Evolutionary conservation across 116 monocot species (phyloP), one percentile per base, ranked within the genome.

Genomic region (Papilionanthe hybrid): DNA sequence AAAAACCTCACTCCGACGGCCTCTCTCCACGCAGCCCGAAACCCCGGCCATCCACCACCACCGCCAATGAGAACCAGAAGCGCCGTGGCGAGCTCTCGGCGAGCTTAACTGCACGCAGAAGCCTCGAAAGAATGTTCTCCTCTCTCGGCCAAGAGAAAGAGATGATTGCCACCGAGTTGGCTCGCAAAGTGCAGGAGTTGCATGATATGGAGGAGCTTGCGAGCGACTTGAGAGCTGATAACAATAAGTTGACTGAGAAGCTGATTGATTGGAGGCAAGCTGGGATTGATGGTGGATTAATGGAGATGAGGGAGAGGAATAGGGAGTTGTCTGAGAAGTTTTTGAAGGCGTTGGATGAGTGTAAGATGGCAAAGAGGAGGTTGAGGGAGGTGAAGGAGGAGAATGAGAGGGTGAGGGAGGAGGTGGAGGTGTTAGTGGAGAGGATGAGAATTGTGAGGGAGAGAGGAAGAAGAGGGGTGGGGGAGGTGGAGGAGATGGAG

Each of bases 71-170:
- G 76, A 86, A 71, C 78, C 82, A 84, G 57, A 78, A 81, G 78
- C 86, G 84, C 5, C 73, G 84, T 10, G 80, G 87, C 25, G 86
- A 91, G 79, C 91, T 93, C 9, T 41, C 77, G 3, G 86, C 86
- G 13, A 78, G 42, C 79, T 27, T 82, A 60, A 84, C 86, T 5
- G 89, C 91, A 5, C 79, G 87, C 11, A 89, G 86, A 72, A 86
- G 83, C 80, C 84, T 91, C 6, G 91, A 93, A 76, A 84, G 30
- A 67, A 88, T 91, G 89, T 89, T 91, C 79, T 81, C 83, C 28
- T 79, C 85, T 72, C 55, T 91, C 0, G 84, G 84, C 17, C 85
- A 77, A 81, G 93, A 91, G 83, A 91, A 87, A 74, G 87, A 86
- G 78, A 80, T 86, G 47, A 88, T 91, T 25, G 84, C 84, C 17